Evolutionary conservation across 2,329 filamentous ascomycete species (phyloP), one percentile per base, ranked within the genome.

Genomic region (Colletotrichum sp.): DNA sequence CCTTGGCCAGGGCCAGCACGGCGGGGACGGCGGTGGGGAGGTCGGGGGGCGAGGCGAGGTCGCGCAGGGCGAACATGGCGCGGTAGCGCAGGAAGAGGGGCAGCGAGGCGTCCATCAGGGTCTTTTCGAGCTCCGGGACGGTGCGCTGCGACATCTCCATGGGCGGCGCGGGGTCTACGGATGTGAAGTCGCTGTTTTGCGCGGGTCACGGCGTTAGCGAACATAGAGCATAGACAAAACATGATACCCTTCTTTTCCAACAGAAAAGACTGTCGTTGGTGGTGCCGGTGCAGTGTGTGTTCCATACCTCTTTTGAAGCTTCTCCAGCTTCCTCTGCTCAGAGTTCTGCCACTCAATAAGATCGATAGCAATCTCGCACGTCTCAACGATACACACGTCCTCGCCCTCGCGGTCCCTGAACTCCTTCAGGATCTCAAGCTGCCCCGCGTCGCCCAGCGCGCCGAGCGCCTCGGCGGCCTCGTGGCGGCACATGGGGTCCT

Each of bases 11-110:
- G 13, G 96, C 95, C 60, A 94, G 90, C 69, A 99, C 91, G 22
- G 97, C 96, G n/a, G 95, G 94, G 19, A 95, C 91, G 8, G 96
- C 96, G 3, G 96, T 98, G 3, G 96, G 94, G 59, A 98, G 92
- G 82, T 98, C 94, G 12, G 96, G 96, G 19, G 97, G 97, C 6
- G 96, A 98, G 27, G 96, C 96, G 68, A 99, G 93, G 85, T 99
- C 97, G 82, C 97, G 94, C 68, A 99, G 93, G 74, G 95, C 95
- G 83, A 99, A 99, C 97, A 99, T 99, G 84, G 97, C 96, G 81
- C 97, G 93, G 87, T 99, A 99, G 83, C 97, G 93, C 83, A 95
- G 88, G 89, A 99, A 99, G 15, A 99, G 91, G 28, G 96, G 95
- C 65, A 93, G 87, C 7, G 88, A 90, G 8, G 94, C 93, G 84